Conservation (phyloP, 2,329 filamentous ascomycete species). For the Hymenotorrendiella dingleyae region DNA sequence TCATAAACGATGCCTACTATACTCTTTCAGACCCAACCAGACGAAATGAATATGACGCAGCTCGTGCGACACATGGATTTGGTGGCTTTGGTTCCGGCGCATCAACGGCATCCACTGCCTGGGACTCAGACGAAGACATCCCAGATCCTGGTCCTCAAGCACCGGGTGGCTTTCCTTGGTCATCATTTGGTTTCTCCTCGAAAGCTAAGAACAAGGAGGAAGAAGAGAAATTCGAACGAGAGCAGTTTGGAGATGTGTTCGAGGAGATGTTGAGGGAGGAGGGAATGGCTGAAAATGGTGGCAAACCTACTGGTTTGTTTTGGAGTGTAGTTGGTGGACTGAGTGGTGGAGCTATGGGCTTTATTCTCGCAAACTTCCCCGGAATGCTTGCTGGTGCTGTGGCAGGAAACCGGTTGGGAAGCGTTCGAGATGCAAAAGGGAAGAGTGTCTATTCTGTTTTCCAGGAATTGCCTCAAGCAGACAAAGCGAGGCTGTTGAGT, state of each 20-base stretch:
- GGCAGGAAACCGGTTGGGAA: conserved; percentile 86
- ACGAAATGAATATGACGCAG: conserved; percentile 77
- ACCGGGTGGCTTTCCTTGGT: conserved; percentile 66
- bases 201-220: conserved; percentile 41
- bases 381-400: conserved; percentile 86
- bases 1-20: conserved; percentile 90
- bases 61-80: conserved; percentile 54
- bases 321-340: conserved; percentile 82
- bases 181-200: conserved; percentile 52
- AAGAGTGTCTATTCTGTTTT: conserved; percentile 93
- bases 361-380: conserved; percentile 90
- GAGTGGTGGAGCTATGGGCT: conserved; percentile 84
- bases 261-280: conserved; percentile 88
- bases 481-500: conserved; percentile 73
- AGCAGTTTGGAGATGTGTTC: conserved; percentile 84
- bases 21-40: conserved; percentile 75
- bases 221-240: conserved; percentile 57
- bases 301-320: conserved; percentile 64
- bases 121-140: conserved; percentile 38
- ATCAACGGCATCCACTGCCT: conserved; percentile 36
- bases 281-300: conserved; percentile 68
- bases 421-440: conserved; percentile 79
- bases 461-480: conserved; percentile 71
- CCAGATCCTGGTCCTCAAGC: conserved; percentile 35
- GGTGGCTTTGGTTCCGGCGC: conserved; percentile 37